These are phyloP conservation scores for Aspergillus floridensis DNA, from an alignment of 2,329 filamentous ascomycete species.

Conservation along the genomic window DNA sequence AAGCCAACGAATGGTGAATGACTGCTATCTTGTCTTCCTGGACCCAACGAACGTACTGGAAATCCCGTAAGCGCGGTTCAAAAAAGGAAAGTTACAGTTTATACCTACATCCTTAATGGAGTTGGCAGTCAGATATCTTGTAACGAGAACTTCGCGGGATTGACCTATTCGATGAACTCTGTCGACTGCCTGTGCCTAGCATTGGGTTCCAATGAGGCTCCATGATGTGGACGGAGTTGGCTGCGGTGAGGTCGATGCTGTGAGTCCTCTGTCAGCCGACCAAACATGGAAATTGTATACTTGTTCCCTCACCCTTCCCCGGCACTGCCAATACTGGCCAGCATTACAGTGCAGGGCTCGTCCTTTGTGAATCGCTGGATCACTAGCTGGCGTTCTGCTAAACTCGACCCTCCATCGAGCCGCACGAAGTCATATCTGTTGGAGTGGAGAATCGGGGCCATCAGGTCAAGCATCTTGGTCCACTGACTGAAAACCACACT, in stretches of 20 bases:
- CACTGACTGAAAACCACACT: conserved; percentile 11
- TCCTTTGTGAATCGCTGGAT: background rate
- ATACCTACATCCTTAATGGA: conserved; percentile 51
- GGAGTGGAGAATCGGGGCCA: background rate
- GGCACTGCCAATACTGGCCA: conserved; percentile 10
- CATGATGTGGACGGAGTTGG: conserved; percentile 59
- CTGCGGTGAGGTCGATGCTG: conserved; percentile 12
- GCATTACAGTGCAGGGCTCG: conserved; percentile 1
- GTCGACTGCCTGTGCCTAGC: conserved; percentile 78
- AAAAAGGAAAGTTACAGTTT: too few species aligned
- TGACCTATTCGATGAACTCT: conserved; percentile 82
- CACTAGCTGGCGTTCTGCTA: background rate
- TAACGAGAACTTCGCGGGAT: conserved; percentile 71
- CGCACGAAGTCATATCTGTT: background rate
- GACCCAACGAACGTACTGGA: too few species aligned
- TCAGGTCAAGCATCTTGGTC: conserved; percentile 10
- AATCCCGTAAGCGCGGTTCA: too few species aligned
- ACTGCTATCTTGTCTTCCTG: too few species aligned
- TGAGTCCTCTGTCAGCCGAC: too few species aligned
- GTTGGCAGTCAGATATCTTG: conserved; percentile 61
- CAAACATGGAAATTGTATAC: background rate
- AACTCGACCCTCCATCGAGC: conserved; percentile 3
- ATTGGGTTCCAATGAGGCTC: conserved; percentile 92
- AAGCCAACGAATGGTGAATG: too few species aligned
- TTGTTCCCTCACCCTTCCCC: conserved; percentile 6